These are phyloP conservation scores for Alternaria alternata DNA, from an alignment of 2,329 filamentous ascomycete species.

Conservation along the genomic window DNA sequence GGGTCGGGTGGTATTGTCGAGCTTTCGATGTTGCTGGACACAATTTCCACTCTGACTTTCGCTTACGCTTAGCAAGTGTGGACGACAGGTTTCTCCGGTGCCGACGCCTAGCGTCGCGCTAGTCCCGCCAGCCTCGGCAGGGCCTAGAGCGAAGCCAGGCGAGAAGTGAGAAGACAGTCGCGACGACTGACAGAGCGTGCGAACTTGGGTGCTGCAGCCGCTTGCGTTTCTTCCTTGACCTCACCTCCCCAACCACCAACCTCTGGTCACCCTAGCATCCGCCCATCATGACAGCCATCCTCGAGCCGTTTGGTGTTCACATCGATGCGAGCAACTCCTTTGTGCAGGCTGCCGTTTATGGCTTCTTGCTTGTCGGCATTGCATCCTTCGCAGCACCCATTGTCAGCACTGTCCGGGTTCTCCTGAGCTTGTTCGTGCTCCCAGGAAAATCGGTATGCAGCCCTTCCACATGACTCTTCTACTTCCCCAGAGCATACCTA, in stretches of 20 bases:
- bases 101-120: slow-evolving; percentile 14
- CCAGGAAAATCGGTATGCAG: slow-evolving; percentile 56
- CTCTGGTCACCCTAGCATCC: background rate
- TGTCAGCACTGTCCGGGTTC: slow-evolving; percentile 57
- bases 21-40: slow-evolving; percentile 27
- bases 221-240: slow-evolving; percentile 3
- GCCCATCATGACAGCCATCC: slow-evolving; percentile 26
- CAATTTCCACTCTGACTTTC: slow-evolving; percentile 19
- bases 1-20: slow-evolving; percentile 47
- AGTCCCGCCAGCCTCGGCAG: slow-evolving; percentile 17
- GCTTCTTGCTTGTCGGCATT: slow-evolving; percentile 42
- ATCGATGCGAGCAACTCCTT: slow-evolving; percentile 42
- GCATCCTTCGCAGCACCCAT: slow-evolving; percentile 46
- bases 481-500: slow-evolving; percentile 16
- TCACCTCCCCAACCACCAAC: background rate
- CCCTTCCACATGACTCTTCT: background rate
- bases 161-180: slow-evolving; percentile 1
- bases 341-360: slow-evolving; percentile 37
- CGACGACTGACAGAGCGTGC: background rate
- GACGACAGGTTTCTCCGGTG: slow-evolving; percentile 13
- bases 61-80: slow-evolving; percentile 19
- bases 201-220: background rate
- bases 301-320: slow-evolving; percentile 41
- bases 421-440: slow-evolving; percentile 59
- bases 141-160: slow-evolving; percentile 6